Base-by-base conservation (phyloP, 148 eudicot species). In the Fagopyrum tataricum region DNA sequence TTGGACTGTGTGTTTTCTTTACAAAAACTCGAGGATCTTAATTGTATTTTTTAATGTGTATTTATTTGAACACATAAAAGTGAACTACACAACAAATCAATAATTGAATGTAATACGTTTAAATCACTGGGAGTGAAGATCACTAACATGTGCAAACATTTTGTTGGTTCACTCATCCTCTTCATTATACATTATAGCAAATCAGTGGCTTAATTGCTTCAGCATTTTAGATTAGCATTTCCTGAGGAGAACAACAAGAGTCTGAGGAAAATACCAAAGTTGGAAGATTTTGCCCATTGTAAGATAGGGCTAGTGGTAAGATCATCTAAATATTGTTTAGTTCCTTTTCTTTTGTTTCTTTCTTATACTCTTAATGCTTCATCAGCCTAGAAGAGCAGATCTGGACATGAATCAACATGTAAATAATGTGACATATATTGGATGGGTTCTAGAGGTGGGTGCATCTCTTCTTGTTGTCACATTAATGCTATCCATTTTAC, bases 331-430 rank as follows among this genome's bases (percentile, higher is more conserved):
- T 21, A 4, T 40, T 20, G 15, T 7, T 6, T 21, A 43, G 21
- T 24, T 67, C 1, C 0, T 49, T 53, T 59, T 9, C 39, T 39
- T 77, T 5, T 7, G 61, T 52, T 26, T 37, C 51, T 13, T 24
- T 77, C n/a, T 73, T 20, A 6, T 26, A 31, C 46, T 41, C 43
- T 74, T 3, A 23, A 1, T 24, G 37, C 39, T 9, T 18, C 10
- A 75, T 77, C 93, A 94, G 98, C 98, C 98, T 69, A 82, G 96
- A 83, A 86, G 97, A 89, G 92, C 87, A 85, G 98, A 94, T 81
- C 77, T 94, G 72, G 98, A 94, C 87, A 94, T 94, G 98, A 94
- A 94, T 80, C 91, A 85, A 77, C 98, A 91, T 83, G 98, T 94
- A 41, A 94, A 94, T 77, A 94, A 94, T 83, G 98, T 94, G 67